phyloP scores from a whole-genome alignment of 257 asterid genomes.

The Fraxinus quadrangulata region DNA sequence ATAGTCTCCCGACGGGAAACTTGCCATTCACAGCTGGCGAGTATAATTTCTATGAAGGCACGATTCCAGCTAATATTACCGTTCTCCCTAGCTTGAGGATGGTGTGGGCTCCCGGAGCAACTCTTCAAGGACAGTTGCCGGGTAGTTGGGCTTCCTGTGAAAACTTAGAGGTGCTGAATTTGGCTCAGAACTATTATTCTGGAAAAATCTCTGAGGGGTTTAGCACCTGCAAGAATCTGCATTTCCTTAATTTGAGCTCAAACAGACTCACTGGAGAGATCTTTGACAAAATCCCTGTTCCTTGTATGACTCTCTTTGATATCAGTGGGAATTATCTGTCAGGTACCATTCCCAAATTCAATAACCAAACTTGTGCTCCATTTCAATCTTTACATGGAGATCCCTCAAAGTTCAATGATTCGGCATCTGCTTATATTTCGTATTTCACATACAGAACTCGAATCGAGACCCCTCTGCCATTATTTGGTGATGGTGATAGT shows the following conservation, averaged over 20 bases:
- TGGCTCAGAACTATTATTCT: conserved; percentile 66
- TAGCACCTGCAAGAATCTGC: conserved; percentile 70
- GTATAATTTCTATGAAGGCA: conserved; percentile 73
- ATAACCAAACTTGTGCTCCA: conserved; percentile 44
- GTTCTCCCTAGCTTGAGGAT: conserved; percentile 69
- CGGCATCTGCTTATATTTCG: conserved; percentile 56
- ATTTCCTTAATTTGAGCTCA: conserved; percentile 77
- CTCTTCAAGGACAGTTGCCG: conserved; percentile 65
- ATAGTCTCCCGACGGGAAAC: conserved; percentile 31
- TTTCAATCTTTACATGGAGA: conserved; percentile 23
- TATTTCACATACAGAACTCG: conserved; percentile 49
- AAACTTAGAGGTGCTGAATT: conserved; percentile 74
- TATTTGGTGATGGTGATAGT: conserved; percentile 42
- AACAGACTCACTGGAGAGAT: conserved; percentile 72
- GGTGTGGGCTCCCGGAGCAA: conserved; percentile 91
- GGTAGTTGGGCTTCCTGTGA: conserved; percentile 71
- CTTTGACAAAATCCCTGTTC: conserved; percentile 63
- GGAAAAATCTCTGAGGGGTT: conserved; percentile 54
- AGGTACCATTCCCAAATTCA: conserved; percentile 74
- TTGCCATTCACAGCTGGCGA: conserved; percentile 53
- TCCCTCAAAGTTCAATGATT: conserved; percentile 39
- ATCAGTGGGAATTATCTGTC: conserved; percentile 68
- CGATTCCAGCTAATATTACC: conserved; percentile 57
- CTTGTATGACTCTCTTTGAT: conserved; percentile 83
- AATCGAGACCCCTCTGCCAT: conserved; percentile 43